Base-by-base conservation (phyloP, 306 rosid genomes). In the Glycine soja region DNA sequence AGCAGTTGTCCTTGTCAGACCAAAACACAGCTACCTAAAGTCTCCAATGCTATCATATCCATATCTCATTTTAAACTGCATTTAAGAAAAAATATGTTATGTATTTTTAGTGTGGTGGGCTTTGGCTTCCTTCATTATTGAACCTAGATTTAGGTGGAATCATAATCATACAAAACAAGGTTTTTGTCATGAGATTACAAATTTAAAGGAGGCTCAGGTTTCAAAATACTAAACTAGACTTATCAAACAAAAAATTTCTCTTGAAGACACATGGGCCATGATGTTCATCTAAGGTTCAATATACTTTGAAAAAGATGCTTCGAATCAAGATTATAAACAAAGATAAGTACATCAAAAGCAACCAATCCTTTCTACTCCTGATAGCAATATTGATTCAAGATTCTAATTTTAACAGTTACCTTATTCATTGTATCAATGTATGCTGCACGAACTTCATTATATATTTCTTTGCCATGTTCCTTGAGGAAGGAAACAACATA, bases 341-440 rank as follows among this genome's bases (percentile, higher is more conserved):
- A 57, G 24, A 76, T 15, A 48, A 38, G 46, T 45, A 61, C n/a
- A 52, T 57, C 64, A 64, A 34, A 54, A 70, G 77, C 12, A 65
- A 75, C 52, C 59, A 38, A 56, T 13, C 47, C 16, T 58, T 69
- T 50, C 63, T 13, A 42, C 15, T 83, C 70, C 71, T 24, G 62
- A 65, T 58, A 75, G 36, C 71, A 76, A 59, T 56, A 65, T 56
- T 15, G 3, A 59, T 47, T 61, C 58, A 65, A 64, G 61, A 48
- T 8, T 74, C 47, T 52, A 30, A 42, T 75, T 59, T 38, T 24
- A 45, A 68, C 59, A 78, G 57, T 80, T 64, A 91, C 98, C 99
- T 95, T 95, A 86, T 89, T 95, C 97, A 95, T 91, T 47, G 99
- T 95, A 86, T 95, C 99, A 53, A 89, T 89, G 86, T 95, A 95